These are phyloP conservation scores for Vaccinium vitisidaea DNA, from an alignment of 148 eudicot genomes.

Conservation along the genomic window DNA sequence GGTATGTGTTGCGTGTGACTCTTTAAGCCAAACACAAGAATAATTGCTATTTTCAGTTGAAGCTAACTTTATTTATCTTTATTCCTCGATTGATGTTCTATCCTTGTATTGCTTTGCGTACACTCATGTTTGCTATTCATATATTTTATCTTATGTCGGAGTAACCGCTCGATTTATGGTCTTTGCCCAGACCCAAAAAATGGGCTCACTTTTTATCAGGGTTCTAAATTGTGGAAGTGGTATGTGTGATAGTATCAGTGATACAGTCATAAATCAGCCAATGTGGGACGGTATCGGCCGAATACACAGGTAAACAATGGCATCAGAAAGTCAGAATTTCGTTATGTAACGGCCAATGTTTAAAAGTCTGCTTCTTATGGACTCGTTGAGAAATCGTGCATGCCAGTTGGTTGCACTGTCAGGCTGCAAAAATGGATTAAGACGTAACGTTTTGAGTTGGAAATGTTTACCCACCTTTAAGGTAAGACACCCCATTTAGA, in stretches of 20 bases:
- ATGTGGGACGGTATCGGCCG: not conserved
- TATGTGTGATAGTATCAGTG: not conserved
- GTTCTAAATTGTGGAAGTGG: not conserved
- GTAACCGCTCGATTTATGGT: not conserved
- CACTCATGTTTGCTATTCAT: not conserved
- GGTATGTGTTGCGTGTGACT: not conserved
- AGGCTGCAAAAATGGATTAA: not conserved
- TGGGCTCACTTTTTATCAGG: not conserved
- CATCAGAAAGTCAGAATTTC: not conserved
- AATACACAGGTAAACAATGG: not conserved
- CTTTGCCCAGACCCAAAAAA: not conserved
- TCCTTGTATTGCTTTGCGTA: not conserved
- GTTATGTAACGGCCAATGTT: not conserved
- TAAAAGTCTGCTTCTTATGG: not conserved
- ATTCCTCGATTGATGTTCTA: not conserved
- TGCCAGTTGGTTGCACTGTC: not conserved
- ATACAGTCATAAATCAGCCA: too few species aligned
- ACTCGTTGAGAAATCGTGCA: not conserved
- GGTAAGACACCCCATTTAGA: not conserved
- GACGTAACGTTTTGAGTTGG: not conserved
- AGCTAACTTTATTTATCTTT: not conserved
- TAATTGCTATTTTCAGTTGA: not conserved
- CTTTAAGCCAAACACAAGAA: not conserved
- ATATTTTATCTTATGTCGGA: not conserved
- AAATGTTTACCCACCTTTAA: not conserved